Evolutionary conservation across 2,329 filamentous ascomycete species (phyloP), one percentile per base, ranked within the genome.

Genomic region (Cordyceps cateniannulata): DNA sequence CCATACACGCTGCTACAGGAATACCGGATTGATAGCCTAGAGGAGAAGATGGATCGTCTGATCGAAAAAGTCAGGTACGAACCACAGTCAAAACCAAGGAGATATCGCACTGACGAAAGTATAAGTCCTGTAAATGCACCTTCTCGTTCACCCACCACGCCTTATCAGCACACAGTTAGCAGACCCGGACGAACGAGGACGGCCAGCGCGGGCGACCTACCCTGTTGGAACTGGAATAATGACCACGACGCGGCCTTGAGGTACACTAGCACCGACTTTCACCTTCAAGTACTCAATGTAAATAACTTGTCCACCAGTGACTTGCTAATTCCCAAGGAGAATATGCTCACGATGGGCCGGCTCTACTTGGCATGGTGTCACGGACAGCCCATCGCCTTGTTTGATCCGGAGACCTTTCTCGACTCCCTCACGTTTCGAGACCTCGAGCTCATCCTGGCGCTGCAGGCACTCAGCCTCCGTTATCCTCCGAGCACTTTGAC

Each of bases 371-470:
- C 71, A 5, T 81, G 78, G 63, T 79, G 78, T 59, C 77, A 82
- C 57, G 77, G 74, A 25, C 80, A 83, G 55, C 79, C 79, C 6
- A 69, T 83, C 24, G 74, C 75, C 18, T 68, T 83, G 0, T 82
- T 83, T 55, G 69, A 75, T 20, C 65, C 71, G 12, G 68, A 71
- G 4, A 70, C 64, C 1, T 79, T 82, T 62, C 59, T 80, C 9
- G 63, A 68, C 6, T 76, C 70, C 42, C 65, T 81, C 7, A 64
- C 69, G 16, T 64, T 69, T 24, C 72, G 79, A 10, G 69, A 72
- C n/a, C 66, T 66, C 0, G 73, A 75, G 59, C 59, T 77, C 2
- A 54, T 74, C 0, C 68, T 75, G 16, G 65, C 72, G 0, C 56
- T 72, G 62, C 65, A 81, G 32, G 75, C 77, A 3, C 63, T 82